phyloP scores from a whole-genome alignment of 306 rosid species.

The Vachellia pachyceras region DNA sequence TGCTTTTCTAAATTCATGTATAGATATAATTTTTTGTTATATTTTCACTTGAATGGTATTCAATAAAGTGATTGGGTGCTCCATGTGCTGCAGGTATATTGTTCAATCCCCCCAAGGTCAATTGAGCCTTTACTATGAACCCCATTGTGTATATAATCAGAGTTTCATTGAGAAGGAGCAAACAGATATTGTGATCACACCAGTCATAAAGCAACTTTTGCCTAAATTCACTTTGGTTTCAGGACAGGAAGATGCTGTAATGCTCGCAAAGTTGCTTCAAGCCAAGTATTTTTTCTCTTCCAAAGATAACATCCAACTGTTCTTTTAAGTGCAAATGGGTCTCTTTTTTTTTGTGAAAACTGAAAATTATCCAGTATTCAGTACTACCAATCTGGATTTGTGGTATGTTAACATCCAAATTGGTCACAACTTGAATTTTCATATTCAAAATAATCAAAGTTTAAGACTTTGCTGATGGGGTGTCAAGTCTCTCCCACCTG shows the following conservation, averaged over 20 bases:
- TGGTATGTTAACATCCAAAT: neutral
- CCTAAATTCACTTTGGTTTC: constrained; percentile 87
- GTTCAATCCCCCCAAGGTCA: constrained; percentile 65
- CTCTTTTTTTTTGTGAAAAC: neutral
- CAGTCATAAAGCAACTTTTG: constrained; percentile 87
- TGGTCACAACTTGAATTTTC: neutral
- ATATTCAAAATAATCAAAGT: neutral
- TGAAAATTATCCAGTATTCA: neutral
- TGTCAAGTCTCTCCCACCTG: neutral
- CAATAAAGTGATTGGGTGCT: constrained; percentile 26
- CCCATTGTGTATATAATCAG: constrained; percentile 83
- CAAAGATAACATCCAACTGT: neutral
- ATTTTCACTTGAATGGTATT: constrained; percentile 17
- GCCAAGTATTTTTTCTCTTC: constrained; percentile 56
- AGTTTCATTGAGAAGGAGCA: constrained; percentile 64
- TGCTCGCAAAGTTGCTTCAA: constrained; percentile 77
- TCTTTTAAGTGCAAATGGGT: constrained; percentile 12
- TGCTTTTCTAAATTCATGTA: constrained; percentile 5
- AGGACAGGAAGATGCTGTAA: constrained; percentile 96
- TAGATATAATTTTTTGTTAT: neutral
- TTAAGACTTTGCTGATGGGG: neutral
- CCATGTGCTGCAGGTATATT: constrained; percentile 64
- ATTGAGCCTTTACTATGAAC: constrained; percentile 87
- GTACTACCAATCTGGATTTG: neutral
- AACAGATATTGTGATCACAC: constrained; percentile 90